Conservation (phyloP, 2,329 filamentous ascomycete genomes). For the Penicillium sp. region DNA sequence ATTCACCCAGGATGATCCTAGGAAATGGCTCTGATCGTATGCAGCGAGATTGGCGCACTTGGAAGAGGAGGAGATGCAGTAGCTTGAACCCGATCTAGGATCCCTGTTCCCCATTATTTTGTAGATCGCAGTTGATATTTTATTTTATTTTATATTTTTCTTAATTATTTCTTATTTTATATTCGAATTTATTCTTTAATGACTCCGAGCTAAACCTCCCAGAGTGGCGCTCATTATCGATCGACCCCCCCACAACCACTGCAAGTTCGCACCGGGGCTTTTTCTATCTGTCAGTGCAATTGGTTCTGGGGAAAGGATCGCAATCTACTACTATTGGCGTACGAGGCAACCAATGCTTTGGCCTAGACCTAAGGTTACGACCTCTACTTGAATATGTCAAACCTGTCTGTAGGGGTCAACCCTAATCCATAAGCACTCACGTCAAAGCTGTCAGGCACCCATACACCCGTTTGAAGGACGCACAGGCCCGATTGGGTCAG, state of each 20-base stretch:
- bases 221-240: conserved; percentile 23
- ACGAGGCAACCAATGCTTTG: neutral
- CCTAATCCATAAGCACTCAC: neutral
- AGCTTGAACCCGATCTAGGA: conserved; percentile 20
- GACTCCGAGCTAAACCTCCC: conserved; percentile 4
- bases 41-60: conserved; percentile 15
- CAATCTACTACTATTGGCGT: neutral
- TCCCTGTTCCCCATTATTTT: conserved; percentile 22
- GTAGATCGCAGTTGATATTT: conserved; percentile 15
- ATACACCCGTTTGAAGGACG: neutral
- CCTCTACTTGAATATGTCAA: no score
- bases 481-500: conserved; percentile 15
- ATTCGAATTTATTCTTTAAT: neutral
- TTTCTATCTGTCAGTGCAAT: neutral
- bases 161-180: neutral
- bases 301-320: conserved; percentile 10
- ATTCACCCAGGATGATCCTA: conserved; percentile 23
- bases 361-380: neutral
- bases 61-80: conserved; percentile 17
- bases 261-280: no score
- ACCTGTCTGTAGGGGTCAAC: neutral
- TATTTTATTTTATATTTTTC: neutral
- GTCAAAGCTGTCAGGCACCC: conserved; percentile 13
- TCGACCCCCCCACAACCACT: conserved; percentile 8
- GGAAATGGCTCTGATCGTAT: conserved; percentile 18